These are phyloP conservation scores for Annulohypoxylon truncatum DNA, from an alignment of 2,329 filamentous ascomycete genomes.

Conservation along the genomic window DNA sequence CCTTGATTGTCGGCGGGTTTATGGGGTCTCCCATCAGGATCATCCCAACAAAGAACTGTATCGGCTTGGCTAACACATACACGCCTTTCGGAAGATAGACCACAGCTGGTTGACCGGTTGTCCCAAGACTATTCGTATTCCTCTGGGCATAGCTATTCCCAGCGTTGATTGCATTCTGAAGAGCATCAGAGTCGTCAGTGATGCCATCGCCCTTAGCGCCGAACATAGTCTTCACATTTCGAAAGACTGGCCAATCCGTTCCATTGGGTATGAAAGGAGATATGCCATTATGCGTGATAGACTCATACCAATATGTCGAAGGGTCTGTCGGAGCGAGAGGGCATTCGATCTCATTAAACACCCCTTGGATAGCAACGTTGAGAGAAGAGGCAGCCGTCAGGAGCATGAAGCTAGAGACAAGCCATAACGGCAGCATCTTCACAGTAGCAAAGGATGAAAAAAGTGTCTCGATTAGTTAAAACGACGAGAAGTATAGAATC, in stretches of 20 bases:
- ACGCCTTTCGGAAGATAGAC: conserved; percentile 46
- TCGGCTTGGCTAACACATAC: conserved; percentile 40
- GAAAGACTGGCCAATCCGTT: conserved; percentile 30
- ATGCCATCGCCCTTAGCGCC: conserved; percentile 41
- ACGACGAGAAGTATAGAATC: background rate
- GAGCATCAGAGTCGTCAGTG: conserved; percentile 39
- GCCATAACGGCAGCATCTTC: conserved; percentile 16
- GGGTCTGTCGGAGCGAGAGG: conserved; percentile 11
- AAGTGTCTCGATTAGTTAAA: background rate
- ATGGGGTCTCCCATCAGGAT: conserved; percentile 54
- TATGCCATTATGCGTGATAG: conserved; percentile 29
- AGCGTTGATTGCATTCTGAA: conserved; percentile 38
- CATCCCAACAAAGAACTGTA: conserved; percentile 48
- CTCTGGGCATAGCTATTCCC: conserved; percentile 29
- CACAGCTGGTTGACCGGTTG: conserved; percentile 43
- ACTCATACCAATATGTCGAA: conserved; percentile 28
- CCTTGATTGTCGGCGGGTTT: conserved; percentile 48
- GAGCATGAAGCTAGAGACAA: background rate
- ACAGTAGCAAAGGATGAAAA: too few relatives aligned
- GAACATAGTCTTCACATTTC: conserved; percentile 30
- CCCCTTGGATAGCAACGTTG: background rate
- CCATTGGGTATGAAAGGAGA: conserved; percentile 25
- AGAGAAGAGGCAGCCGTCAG: conserved; percentile 9
- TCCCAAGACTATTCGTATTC: conserved; percentile 35
- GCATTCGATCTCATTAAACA: conserved; percentile 14